Percentiles rank a stretch among this genome's conserved stretches.
Conservation (phyloP, 2,329 filamentous ascomycete genomes). For the Cladosporium sphaerospermum region DNA sequence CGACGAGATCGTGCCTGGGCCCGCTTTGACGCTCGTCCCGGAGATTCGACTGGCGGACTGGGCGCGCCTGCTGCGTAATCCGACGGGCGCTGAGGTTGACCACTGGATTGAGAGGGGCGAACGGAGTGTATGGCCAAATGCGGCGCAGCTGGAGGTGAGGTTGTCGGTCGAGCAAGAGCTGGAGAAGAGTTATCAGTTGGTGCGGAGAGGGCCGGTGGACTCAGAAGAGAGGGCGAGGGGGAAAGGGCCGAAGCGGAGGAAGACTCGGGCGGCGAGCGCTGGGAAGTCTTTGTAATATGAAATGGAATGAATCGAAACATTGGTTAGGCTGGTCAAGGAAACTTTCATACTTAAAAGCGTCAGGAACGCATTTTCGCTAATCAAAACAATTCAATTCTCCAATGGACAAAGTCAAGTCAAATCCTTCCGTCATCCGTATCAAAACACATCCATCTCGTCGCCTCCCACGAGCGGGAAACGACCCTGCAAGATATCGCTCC, state of each 20-base stretch:
- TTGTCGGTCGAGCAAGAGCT: conserved; percentile 84
- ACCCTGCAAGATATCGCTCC: conserved; percentile 80
- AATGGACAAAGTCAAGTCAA: neutral
- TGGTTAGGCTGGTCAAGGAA: no score
- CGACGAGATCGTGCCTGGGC: conserved; percentile 66
- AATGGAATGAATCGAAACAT: no score
- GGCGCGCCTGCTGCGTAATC: conserved; percentile 71
- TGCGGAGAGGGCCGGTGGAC: conserved; percentile 39
- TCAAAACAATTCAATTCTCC: neutral
- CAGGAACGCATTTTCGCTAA: conserved; percentile 7
- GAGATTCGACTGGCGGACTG: conserved; percentile 70
- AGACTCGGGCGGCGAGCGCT: neutral
- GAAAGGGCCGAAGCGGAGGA: neutral
- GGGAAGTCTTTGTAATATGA: neutral
- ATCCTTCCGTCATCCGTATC: neutral
- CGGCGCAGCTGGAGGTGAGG: conserved; percentile 72
- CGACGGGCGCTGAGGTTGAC: conserved; percentile 66
- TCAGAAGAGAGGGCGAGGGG: neutral
- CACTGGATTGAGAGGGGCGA: conserved; percentile 86
- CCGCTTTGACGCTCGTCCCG: conserved; percentile 75
- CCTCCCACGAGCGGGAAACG: conserved; percentile 67
- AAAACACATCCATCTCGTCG: conserved; percentile 28
- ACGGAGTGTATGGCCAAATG: conserved; percentile 82
- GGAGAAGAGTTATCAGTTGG: conserved; percentile 75
- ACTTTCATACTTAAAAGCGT: neutral